phyloP scores from a whole-genome alignment of 2,329 filamentous ascomycete species.

The Neofusicoccum sp. region DNA sequence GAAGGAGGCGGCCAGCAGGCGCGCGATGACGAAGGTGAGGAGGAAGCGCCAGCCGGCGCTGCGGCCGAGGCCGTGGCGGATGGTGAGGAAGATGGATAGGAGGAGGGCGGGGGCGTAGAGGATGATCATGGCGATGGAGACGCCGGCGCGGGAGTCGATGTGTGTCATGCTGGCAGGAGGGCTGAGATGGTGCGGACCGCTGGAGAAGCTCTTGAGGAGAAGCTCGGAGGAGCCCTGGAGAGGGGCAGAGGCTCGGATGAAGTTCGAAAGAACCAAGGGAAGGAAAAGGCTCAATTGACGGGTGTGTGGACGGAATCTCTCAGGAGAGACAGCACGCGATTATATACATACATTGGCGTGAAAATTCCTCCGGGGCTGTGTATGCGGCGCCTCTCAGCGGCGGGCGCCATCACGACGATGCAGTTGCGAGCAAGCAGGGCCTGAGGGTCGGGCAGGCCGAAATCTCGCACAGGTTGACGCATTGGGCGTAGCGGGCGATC shows the following conservation, averaged over 20 bases:
- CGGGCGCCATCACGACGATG: background rate
- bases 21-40: background rate
- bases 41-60: slow-evolving; percentile 19
- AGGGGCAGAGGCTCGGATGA: too few species aligned
- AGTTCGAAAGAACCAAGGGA: too few species aligned
- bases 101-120: slow-evolving; percentile 10
- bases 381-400: slow-evolving; percentile 5
- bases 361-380: too few species aligned
- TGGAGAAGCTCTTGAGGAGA: too few species aligned
- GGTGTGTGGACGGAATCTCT: too few species aligned
- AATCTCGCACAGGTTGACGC: background rate
- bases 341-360: too few species aligned
- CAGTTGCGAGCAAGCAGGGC: background rate
- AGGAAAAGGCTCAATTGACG: too few species aligned
- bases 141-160: background rate
- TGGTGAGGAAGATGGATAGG: slow-evolving; percentile 10
- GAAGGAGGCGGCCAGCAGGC: slow-evolving; percentile 9
- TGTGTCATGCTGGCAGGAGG: background rate
- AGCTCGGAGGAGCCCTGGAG: too few species aligned
- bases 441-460: background rate
- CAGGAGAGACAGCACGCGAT: too few species aligned
- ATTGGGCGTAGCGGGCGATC: too few species aligned
- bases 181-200: too few species aligned
- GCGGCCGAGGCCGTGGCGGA: slow-evolving; percentile 12
- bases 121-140: slow-evolving; percentile 12